These are phyloP conservation scores for Hymenoscyphus fructigenus DNA, from an alignment of 2,329 filamentous ascomycete species.

Conservation along the genomic window DNA sequence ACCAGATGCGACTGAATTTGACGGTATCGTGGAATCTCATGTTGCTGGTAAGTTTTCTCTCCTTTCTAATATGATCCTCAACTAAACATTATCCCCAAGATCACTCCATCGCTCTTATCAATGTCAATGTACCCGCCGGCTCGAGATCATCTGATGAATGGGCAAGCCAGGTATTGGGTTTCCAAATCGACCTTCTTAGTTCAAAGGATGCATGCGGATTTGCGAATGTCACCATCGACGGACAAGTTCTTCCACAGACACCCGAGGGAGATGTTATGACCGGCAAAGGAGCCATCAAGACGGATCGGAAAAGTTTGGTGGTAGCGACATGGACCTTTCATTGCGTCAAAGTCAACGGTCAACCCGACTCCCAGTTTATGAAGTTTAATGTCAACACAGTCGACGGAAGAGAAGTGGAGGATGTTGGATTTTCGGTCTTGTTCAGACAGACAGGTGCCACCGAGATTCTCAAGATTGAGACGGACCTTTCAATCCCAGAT, in stretches of 20 bases:
- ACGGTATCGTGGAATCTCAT: constrained; percentile 1
- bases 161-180: constrained; percentile 16
- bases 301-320: constrained; percentile 41
- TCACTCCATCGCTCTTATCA: constrained; percentile 23
- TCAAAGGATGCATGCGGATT: constrained; percentile 47
- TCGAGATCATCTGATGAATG: constrained; percentile 27
- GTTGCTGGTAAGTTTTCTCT: constrained; percentile 8
- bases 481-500: constrained; percentile 39
- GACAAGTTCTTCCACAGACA: constrained; percentile 43
- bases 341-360: constrained; percentile 44
- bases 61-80: neutral
- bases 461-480: constrained; percentile 45
- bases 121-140: constrained; percentile 20
- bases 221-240: constrained; percentile 49
- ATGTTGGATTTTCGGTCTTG: constrained; percentile 43
- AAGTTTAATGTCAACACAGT: constrained; percentile 45
- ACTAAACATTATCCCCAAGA: constrained; percentile 16
- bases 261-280: constrained; percentile 29
- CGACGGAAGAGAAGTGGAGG: constrained; percentile 42
- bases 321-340: constrained; percentile 48
- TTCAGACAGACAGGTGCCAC: constrained; percentile 48
- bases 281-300: constrained; percentile 44
- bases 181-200: constrained; percentile 47
- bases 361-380: constrained; percentile 45
- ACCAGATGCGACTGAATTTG: constrained; percentile 11